Percentiles rank a stretch among this genome's conserved stretches.
Evolutionary conservation across 2,329 filamentous ascomycete species (phyloP).

Genomic region (Sphaerulina populicola): DNA sequence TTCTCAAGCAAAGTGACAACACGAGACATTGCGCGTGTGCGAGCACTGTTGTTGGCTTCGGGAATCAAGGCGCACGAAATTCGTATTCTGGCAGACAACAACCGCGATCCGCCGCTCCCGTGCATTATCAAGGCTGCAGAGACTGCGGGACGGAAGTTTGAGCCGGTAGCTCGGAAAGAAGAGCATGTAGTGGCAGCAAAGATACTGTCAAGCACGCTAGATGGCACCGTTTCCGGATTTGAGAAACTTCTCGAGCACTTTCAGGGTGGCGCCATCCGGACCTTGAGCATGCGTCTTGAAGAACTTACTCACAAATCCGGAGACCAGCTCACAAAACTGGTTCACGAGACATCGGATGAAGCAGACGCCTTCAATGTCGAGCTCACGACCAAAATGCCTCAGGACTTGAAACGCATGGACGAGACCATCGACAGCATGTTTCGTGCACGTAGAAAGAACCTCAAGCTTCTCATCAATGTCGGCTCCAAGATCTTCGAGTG

Average conservation of each 20-base stretch:
- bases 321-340: slow-evolving; percentile 48
- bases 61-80: slow-evolving; percentile 89
- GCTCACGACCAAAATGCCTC: slow-evolving; percentile 64
- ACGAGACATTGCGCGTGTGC: slow-evolving; percentile 72
- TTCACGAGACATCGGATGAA: slow-evolving; percentile 63
- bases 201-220: slow-evolving; percentile 43
- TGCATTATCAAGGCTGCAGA: slow-evolving; percentile 35
- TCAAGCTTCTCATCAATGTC: slow-evolving; percentile 65
- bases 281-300: slow-evolving; percentile 39
- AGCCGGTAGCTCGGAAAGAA: slow-evolving; percentile 44
- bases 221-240: slow-evolving; percentile 35
- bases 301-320: slow-evolving; percentile 42
- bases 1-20: slow-evolving; percentile 46
- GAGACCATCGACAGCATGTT: slow-evolving; percentile 64
- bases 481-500: slow-evolving; percentile 82
- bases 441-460: slow-evolving; percentile 62
- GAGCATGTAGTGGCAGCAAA: slow-evolving; percentile 49
- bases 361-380: slow-evolving; percentile 72
- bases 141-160: slow-evolving; percentile 35
- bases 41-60: slow-evolving; percentile 67
- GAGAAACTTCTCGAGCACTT: slow-evolving; percentile 46
- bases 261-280: slow-evolving; percentile 38
- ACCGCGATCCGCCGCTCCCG: slow-evolving; percentile 27
- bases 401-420: slow-evolving; percentile 70
- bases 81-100: slow-evolving; percentile 52